Conservation (phyloP, 148 eudicot species). For the Rheum nobile region DNA sequence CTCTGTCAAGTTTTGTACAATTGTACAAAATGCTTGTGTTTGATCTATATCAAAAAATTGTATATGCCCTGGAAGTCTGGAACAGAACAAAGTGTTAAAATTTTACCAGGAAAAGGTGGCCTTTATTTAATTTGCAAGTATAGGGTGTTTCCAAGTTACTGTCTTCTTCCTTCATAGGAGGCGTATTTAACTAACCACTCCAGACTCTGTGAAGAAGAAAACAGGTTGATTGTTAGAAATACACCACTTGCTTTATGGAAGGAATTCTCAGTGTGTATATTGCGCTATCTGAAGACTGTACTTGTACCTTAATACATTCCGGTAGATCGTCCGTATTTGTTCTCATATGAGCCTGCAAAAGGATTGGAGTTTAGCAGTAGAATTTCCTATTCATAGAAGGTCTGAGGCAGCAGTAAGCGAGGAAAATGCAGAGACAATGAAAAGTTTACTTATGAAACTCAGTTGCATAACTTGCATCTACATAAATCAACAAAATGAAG, state of each 20-base stretch:
- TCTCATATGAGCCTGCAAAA: slow-evolving; percentile 11
- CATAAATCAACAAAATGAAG: too few relatives aligned
- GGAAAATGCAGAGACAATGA: not conserved
- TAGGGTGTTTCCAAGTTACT: not conserved
- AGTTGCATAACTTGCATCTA: too few relatives aligned
- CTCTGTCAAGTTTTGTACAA: not conserved
- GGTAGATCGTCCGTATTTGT: not conserved
- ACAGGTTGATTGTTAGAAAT: not conserved
- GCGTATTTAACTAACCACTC: slow-evolving; percentile 8
- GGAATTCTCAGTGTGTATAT: not conserved
- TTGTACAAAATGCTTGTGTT: not conserved
- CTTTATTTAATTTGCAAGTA: not conserved
- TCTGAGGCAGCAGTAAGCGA: not conserved
- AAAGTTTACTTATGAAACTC: not conserved
- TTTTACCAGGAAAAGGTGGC: not conserved
- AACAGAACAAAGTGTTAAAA: not conserved
- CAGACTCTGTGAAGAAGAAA: not conserved
- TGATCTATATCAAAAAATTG: not conserved
- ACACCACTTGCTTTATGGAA: not conserved
- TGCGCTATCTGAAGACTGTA: not conserved
- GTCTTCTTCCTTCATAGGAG: not conserved
- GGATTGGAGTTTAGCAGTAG: not conserved
- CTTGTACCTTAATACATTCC: slow-evolving; percentile 3
- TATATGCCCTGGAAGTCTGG: not conserved
- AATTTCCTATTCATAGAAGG: not conserved